phyloP scores from a whole-genome alignment of 208 protist species.

The Leishmania braziliensis region DNA sequence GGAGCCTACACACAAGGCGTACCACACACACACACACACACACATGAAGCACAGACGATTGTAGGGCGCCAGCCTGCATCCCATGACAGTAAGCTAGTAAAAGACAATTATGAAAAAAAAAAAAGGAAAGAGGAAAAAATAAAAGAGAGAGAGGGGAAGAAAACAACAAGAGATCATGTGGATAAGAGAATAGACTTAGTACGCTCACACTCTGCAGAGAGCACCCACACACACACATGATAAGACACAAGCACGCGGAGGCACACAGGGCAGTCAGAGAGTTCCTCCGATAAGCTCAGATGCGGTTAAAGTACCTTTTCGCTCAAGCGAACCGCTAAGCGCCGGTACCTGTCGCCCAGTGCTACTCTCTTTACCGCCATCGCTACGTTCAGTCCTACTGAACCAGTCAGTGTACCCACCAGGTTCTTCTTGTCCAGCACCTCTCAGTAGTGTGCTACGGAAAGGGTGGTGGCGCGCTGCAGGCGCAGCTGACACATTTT shows the following conservation, averaged over 20 bases:
- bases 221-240: background rate
- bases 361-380: background rate
- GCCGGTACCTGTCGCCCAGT: background rate
- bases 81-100: background rate
- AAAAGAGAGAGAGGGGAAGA: background rate
- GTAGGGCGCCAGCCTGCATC: background rate
- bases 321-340: background rate
- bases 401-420: background rate
- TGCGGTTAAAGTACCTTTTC: background rate
- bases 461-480: background rate
- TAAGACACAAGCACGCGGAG: background rate
- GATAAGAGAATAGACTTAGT: background rate
- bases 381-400: background rate
- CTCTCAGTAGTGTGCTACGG: constrained; percentile 17
- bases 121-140: background rate
- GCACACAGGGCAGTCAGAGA: background rate
- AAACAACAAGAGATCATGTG: background rate
- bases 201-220: background rate
- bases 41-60: background rate
- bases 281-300: background rate
- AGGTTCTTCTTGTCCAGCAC: background rate
- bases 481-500: constrained; percentile 3
- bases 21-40: background rate
- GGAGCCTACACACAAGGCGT: background rate
- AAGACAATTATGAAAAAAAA: no score